Percentiles rank a stretch among this genome's conserved stretches.
Conservation (phyloP, 148 eudicot species). For the Vaccinium vitisidaea region DNA sequence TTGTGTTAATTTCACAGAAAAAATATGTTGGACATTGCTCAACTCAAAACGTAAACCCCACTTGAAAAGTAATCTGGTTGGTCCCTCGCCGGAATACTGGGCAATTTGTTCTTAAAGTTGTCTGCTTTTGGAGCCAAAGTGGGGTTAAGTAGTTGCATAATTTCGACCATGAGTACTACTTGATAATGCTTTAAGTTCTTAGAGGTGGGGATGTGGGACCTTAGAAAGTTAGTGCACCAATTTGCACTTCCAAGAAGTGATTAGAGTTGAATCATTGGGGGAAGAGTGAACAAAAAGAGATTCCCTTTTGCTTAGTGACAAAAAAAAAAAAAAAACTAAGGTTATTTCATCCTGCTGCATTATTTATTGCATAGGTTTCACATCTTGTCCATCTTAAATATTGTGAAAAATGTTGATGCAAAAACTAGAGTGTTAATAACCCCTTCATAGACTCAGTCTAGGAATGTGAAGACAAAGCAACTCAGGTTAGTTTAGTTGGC, state of each 20-base stretch:
- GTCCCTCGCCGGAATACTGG: background rate
- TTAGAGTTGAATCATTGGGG: background rate
- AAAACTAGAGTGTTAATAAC: too few relatives aligned
- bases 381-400: background rate
- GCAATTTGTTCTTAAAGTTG: background rate
- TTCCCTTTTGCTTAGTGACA: background rate
- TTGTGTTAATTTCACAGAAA: too few relatives aligned
- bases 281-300: background rate
- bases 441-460: background rate
- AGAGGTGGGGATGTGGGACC: slow-evolving; percentile 2
- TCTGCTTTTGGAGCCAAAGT: background rate
- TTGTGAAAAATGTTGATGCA: too few relatives aligned
- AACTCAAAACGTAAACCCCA: background rate
- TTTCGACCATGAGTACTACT: background rate
- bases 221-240: background rate
- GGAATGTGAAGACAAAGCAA: too few relatives aligned
- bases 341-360: background rate
- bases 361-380: background rate
- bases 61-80: background rate
- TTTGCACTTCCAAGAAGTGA: background rate
- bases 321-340: background rate
- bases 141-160: background rate
- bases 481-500: too few relatives aligned
- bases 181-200: background rate
- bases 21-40: too few relatives aligned